Percentiles rank a stretch among this genome's conserved stretches.
These are phyloP conservation scores for Colletotrichum gloeosporioides DNA, from an alignment of 2,329 filamentous ascomycete species.

Conservation along the genomic window DNA sequence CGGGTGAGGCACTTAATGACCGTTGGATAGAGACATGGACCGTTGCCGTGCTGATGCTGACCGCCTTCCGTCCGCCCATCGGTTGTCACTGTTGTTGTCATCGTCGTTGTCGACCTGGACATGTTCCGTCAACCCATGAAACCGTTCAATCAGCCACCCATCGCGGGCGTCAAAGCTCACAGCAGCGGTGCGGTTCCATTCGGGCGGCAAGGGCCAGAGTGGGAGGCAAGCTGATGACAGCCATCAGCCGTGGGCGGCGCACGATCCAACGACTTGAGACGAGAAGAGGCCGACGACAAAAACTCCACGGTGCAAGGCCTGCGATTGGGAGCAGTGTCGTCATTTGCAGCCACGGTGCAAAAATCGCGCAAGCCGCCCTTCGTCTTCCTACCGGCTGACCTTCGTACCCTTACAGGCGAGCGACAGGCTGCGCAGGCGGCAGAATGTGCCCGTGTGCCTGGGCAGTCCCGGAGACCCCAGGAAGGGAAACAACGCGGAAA, in stretches of 20 bases:
- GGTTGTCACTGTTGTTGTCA: background rate
- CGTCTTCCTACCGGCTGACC: background rate
- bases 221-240: background rate
- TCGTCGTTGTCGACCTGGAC: background rate
- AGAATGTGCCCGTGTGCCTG: background rate
- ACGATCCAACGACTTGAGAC: slow-evolving; percentile 3
- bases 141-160: background rate
- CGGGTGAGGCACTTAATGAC: slow-evolving; percentile 12
- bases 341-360: slow-evolving; percentile 10
- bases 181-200: background rate
- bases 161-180: background rate
- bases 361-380: slow-evolving; percentile 17
- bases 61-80: slow-evolving; percentile 1
- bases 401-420: background rate
- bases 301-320: background rate
- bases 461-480: slow-evolving; percentile 7
- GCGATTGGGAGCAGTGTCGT: slow-evolving; percentile 6
- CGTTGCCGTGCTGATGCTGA: slow-evolving; percentile 14
- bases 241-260: background rate
- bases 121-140: background rate
- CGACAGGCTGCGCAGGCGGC: background rate
- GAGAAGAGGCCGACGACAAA: background rate
- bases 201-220: background rate
- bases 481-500: slow-evolving; percentile 13
- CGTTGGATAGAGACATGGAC: slow-evolving; percentile 5